These are phyloP conservation scores for Escovopsis sp. DNA, from an alignment of 2,329 filamentous ascomycete species.

Conservation along the genomic window DNA sequence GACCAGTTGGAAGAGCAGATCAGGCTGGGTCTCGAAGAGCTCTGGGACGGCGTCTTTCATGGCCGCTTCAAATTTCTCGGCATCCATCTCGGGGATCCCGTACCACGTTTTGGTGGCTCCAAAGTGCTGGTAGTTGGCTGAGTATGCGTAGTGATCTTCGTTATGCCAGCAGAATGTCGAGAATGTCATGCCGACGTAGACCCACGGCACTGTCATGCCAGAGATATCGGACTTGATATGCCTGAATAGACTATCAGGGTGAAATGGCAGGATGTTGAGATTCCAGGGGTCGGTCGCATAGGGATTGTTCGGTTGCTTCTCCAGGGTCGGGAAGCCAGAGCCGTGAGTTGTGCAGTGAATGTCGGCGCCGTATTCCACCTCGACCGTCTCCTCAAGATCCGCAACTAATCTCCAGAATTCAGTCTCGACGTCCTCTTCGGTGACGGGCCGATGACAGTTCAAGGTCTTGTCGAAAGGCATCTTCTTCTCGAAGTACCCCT, in stretches of 20 bases:
- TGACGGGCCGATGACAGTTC: conserved; percentile 66
- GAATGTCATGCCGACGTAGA: conserved; percentile 99
- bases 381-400: conserved; percentile 85
- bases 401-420: conserved; percentile 96
- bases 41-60: conserved; percentile 94
- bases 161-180: conserved; percentile 99
- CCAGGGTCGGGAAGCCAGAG: conserved; percentile 88
- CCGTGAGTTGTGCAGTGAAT: conserved; percentile 97
- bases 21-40: conserved; percentile 90
- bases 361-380: conserved; percentile 95
- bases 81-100: conserved; percentile 85
- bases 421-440: conserved; percentile 87
- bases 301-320: conserved; percentile 72
- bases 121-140: conserved; percentile 95
- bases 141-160: conserved; percentile 95
- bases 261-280: conserved; percentile 77
- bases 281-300: conserved; percentile 94
- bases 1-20: conserved; percentile 93
- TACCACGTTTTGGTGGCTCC: conserved; percentile 99
- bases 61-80: conserved; percentile 84
- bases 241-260: conserved; percentile 82
- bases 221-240: conserved; percentile 98
- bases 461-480: conserved; percentile 76
- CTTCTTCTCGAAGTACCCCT: conserved; percentile 80
- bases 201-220: conserved; percentile 97